Base-by-base conservation (phyloP, 2,329 filamentous ascomycete species). In the Hypomyces rosellus region DNA sequence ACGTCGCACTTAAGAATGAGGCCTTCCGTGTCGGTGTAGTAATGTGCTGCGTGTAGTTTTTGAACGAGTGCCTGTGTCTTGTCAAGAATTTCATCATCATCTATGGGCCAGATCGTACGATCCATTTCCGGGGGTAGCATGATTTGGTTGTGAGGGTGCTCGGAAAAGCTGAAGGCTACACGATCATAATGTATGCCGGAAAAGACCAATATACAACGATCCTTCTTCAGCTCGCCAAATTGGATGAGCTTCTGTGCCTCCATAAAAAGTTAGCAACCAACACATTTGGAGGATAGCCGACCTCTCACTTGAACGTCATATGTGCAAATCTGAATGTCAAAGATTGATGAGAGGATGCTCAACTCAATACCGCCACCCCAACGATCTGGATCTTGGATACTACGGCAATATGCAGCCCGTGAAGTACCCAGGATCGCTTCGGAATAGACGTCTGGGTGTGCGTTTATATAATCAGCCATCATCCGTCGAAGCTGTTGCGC, bases 311-410 rank as follows among this genome's bases (percentile, higher is more conserved):
- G 76, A 38, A 96, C 89, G 64, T 95, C 89, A 56, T 92, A 85
- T 37, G 86, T 88, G 66, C 83, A 88, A 47, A 95, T 89, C 64
- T 96, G 89, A 25, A 95, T 78, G 53, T 86, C 82, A 65, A 96
- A 96, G 49, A 93, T 82, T 55, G 90, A 81, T 37, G 88, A 88
- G 14, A 97, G 71, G 51, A 96, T 92, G 50, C 83, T 84, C 16
- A 97, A 77, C 67, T 97, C 92, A 56, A 96, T 96, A 5, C 84
- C 89, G 5, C 92, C 92, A 47, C 92, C 92, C 92, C 92, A 97
- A 1, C 85, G 83, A 59, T 92, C 84, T 18, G 85, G 82, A 18
- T 84, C 81, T 56, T 86, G 83, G 56, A 97, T 95, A 76, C 86
- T 89, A 20, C 76, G 74, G 61, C 88, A 93, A 67, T 97, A 97